Base-by-base conservation (phyloP, 2,329 filamentous ascomycete species). In the Pseudogymnoascus sp. region DNA sequence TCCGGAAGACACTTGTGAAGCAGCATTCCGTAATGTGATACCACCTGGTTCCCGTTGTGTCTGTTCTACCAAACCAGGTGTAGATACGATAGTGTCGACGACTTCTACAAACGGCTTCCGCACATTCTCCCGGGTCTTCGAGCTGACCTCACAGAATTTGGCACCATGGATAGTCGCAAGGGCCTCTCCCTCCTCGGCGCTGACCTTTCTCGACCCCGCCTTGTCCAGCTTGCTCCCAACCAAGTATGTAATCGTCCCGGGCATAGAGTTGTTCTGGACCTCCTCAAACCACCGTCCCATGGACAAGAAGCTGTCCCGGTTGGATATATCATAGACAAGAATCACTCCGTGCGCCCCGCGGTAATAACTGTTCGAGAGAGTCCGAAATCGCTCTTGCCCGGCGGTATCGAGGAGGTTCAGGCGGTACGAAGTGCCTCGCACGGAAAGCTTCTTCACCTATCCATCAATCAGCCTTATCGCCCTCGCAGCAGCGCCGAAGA, bases 341-440 rank as follows among this genome's bases (percentile, higher is more conserved):
- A 99, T 88, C n/a, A 93, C 93, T 67, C 93, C 94, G 4, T 94
- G 93, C 1, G 94, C 94, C 65, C 93, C 93, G 70, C 94, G 88
- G 75, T 99, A 97, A 77, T 97, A 99, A 47, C 89, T 94, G 66
- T 94, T 84, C 26, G 90, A 96, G 39, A 97, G 92, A 63, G 90
- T 95, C 66, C 94, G 90, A 75, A 97, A 99, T 64, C 94, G 86
- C 75, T 99, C 94, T 63, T 95, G 97, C 60, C 94, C 94, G 4
- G 94, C 94, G 0, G 94, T 99, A 72, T 99, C 94, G 65, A 83
- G 80, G 59, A 84, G 75, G 50, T 79, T 81, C 21, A 83, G 67
- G 26, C 79, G 75, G 65, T 82, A 82, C 3, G 77, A 74, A 67
- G 78, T 79, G 40, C 79, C 80, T 58, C 77, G 76, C 61, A 83